Base-by-base conservation (phyloP, 225 moss, liverwort and hornwort genomes). In the Pseudisothecium myosuroides region DNA sequence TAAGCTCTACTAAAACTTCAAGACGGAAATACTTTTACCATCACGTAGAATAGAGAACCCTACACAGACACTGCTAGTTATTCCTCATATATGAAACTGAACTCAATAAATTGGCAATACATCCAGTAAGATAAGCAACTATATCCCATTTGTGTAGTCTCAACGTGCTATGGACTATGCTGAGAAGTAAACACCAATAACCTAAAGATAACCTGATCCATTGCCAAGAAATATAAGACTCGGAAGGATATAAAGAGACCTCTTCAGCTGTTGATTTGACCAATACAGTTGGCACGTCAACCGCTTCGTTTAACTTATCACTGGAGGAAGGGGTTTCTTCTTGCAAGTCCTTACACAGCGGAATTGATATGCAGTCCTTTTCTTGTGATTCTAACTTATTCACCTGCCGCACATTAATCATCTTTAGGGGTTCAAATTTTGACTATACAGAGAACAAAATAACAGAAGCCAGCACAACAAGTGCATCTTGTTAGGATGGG, bases 331-430 rank as follows among this genome's bases (percentile, higher is more conserved):
- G 36, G 81, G 49, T 54, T 81, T 84, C 85, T 84, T 28, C 74
- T 84, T 60, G 74, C 76, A 81, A 84, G 64, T 85, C 84, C 43
- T 88, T 91, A 63, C 76, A 63, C 50, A 89, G 76, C 63, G 90
- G 87, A 87, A 87, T 85, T 84, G 87, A 84, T 76, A 64, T 79
- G 55, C 55, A 39, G 81, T 86, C 85, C 81, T 90, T 87, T 31
- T 78, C 85, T 87, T 88, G 80, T 59, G 76, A 69, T 67, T 91
- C 90, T 87, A 86, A 85, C 67, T 74, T 89, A 73, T 90, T 88
- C 72, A 89, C 88, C 94, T 92, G 91, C 81, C 29, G 58, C 81
- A 82, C 58, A 81, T 82, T 81, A 19, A 87, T 81, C 59, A 84
- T 87, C 56, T 88, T 62, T 16, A 71, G 28, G 71, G 36, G 10